Conservation (phyloP, 2,329 filamentous ascomycete species). For the Alternaria triticina region DNA sequence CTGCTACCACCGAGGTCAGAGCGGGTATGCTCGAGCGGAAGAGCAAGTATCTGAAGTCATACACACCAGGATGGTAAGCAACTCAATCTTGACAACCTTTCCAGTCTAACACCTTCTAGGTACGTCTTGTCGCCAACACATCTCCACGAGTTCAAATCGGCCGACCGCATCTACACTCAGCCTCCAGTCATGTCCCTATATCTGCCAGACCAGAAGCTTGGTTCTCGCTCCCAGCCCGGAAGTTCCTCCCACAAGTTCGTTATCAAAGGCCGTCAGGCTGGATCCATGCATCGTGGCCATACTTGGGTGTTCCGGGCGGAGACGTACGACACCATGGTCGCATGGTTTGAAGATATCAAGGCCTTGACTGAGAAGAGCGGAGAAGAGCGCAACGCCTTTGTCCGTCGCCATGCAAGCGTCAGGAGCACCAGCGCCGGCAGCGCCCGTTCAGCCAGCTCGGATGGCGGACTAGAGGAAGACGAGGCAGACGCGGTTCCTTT, state of each 20-base stretch:
- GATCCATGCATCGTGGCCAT: slow-evolving; percentile 83
- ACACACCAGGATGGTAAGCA: slow-evolving; percentile 88
- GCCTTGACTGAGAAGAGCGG: slow-evolving; percentile 85
- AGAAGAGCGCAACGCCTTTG: slow-evolving; percentile 86
- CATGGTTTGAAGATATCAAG: slow-evolving; percentile 95
- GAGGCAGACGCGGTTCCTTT: slow-evolving; percentile 71
- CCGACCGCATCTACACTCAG: slow-evolving; percentile 81
- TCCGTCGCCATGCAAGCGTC: slow-evolving; percentile 78
- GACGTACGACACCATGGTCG: slow-evolving; percentile 90
- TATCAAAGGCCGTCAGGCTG: slow-evolving; percentile 93
- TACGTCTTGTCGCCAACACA: slow-evolving; percentile 96
- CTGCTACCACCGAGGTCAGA: slow-evolving; percentile 81
- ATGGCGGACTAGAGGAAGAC: slow-evolving; percentile 53
- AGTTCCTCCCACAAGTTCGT: slow-evolving; percentile 97
- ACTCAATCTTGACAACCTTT: not conserved
- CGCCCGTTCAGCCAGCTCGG: slow-evolving; percentile 57
- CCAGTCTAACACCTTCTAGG: slow-evolving; percentile 57
- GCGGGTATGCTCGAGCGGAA: slow-evolving; percentile 94
- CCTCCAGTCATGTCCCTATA: slow-evolving; percentile 96
- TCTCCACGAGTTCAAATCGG: slow-evolving; percentile 98
- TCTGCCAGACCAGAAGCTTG: slow-evolving; percentile 91
- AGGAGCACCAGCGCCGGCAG: slow-evolving; percentile 75
- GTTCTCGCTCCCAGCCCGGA: slow-evolving; percentile 81
- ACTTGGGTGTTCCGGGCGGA: slow-evolving; percentile 73
- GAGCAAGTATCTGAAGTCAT: slow-evolving; percentile 98